Percentiles rank a stretch among this genome's conserved stretches.
These are phyloP conservation scores for Crucibulum parvulum DNA, from an alignment of 1,284 basidiomycete species.

Conservation along the genomic window DNA sequence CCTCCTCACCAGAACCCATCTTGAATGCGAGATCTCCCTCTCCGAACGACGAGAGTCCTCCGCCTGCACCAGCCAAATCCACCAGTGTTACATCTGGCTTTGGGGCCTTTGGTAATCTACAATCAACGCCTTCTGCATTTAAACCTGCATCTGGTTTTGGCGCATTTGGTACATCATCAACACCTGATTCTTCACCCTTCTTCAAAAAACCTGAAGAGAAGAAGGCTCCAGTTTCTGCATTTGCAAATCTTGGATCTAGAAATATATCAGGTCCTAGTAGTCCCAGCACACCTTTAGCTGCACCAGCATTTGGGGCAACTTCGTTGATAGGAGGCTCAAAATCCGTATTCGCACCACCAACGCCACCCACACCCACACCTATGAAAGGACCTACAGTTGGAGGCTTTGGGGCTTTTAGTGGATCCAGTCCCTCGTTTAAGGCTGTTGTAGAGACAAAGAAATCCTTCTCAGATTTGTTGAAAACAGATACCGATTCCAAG, in stretches of 20 bases:
- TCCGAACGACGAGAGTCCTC: constrained; percentile 9
- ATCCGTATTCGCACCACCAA: constrained; percentile 38
- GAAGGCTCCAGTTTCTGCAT: constrained; percentile 39
- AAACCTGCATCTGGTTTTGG: constrained; percentile 50
- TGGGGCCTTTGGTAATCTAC: constrained; percentile 35
- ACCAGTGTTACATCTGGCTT: constrained; percentile 7
- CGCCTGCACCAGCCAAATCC: constrained; percentile 12
- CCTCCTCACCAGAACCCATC: constrained; percentile 17
- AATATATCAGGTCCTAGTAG: constrained; percentile 17
- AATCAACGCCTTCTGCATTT: constrained; percentile 34
- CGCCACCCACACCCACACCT: constrained; percentile 34
- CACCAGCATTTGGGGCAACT: constrained; percentile 42
- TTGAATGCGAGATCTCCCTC: background rate
- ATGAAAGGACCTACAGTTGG: constrained; percentile 33
- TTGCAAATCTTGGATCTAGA: constrained; percentile 28
- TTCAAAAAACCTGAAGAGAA: constrained; percentile 48
- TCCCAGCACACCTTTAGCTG: constrained; percentile 14
- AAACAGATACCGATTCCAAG: constrained; percentile 26
- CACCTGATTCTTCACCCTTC: constrained; percentile 56
- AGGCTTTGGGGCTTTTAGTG: constrained; percentile 57
- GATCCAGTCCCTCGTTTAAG: constrained; percentile 49
- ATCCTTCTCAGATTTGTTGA: constrained; percentile 51
- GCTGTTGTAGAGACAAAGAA: constrained; percentile 44
- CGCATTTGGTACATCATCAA: constrained; percentile 41
- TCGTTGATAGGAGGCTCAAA: constrained; percentile 42